Conservation (phyloP, 75 land plant species). For the Azolla pinnata region DNA sequence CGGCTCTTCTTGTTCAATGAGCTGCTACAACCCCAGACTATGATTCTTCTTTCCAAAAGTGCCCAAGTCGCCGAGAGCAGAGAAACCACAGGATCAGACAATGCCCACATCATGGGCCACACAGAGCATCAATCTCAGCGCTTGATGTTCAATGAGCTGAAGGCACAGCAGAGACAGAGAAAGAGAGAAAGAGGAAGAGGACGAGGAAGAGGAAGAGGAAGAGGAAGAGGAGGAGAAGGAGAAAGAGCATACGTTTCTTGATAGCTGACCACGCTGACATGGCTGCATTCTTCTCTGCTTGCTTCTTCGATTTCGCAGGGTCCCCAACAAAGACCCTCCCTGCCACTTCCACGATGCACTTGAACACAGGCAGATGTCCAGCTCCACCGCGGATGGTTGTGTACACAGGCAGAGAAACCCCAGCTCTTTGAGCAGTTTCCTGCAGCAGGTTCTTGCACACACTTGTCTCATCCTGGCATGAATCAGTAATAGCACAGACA, state of each 20-base stretch:
- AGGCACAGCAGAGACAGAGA: too few species aligned
- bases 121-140: too few species aligned
- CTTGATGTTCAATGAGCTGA: too few species aligned
- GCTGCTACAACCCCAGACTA: too few species aligned
- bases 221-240: too few species aligned
- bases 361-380: slow-evolving; percentile 30
- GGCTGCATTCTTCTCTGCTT: slow-evolving; percentile 45
- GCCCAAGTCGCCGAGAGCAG: too few species aligned
- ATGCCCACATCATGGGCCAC: too few species aligned
- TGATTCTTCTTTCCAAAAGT: too few species aligned
- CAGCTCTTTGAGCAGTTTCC: slow-evolving; percentile 42
- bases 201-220: too few species aligned
- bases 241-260: slow-evolving; percentile 30
- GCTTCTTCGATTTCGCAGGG: slow-evolving; percentile 38
- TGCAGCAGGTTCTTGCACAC: slow-evolving; percentile 41
- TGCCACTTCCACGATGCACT: slow-evolving; percentile 38
- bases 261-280: slow-evolving; percentile 37
- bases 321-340: slow-evolving; percentile 34
- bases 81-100: too few species aligned
- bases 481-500: not conserved
- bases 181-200: too few species aligned
- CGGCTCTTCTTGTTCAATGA: too few species aligned
- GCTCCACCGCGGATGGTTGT: slow-evolving; percentile 34
- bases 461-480: slow-evolving; percentile 33
- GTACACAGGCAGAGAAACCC: slow-evolving; percentile 29